Base-by-base conservation (phyloP, 2,329 filamentous ascomycete species). In the Tetracladium maxilliforme region DNA sequence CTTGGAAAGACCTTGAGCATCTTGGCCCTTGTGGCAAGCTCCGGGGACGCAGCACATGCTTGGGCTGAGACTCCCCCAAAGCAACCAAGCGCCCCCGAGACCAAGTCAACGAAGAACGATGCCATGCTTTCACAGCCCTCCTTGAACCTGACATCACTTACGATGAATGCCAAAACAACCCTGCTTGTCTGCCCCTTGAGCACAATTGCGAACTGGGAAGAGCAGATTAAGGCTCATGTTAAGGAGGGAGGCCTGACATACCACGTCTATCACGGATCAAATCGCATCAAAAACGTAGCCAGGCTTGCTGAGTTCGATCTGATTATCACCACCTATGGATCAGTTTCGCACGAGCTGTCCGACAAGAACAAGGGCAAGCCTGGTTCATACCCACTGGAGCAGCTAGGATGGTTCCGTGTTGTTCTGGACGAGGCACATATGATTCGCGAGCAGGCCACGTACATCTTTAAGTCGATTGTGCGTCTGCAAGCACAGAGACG, bases 371-470 rank as follows among this genome's bases (percentile, higher is more conserved):
- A 70, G 30, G 54, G 59, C 16, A 79, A 72, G 40, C 54, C 58
- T 10, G 70, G 68, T 2, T 34, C 51, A 6, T 70, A 62, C 35
- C 79, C 84, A 0, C 53, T 94, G 19, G 70, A 76, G 27, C 72
- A 78, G 37, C 70, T 92, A 31, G 81, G 83, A 32, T 92, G 86
- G 80, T 94, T 93, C 46, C 77, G 87, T 12, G 79, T 95, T 27
- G 83, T 94, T 2, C 64, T 95, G 2, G 87, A 95, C 35, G 87
- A 98, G 51, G 90, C 86, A 1, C 90, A 98, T 46, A 80, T 80
- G 49, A 95, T 98, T 35, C 80, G 90, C 14, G 87, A 92, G 39
- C 76, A 81, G 33, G 68, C 62, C 4, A 87, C 84, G 1, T 58
- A 79, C 20, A 78, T 87, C 37, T 92, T 84, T 27, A 83, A 86